These are phyloP conservation scores for Holtermannia corniformis DNA, from an alignment of 768 basidiomycete genomes.

Conservation along the genomic window DNA sequence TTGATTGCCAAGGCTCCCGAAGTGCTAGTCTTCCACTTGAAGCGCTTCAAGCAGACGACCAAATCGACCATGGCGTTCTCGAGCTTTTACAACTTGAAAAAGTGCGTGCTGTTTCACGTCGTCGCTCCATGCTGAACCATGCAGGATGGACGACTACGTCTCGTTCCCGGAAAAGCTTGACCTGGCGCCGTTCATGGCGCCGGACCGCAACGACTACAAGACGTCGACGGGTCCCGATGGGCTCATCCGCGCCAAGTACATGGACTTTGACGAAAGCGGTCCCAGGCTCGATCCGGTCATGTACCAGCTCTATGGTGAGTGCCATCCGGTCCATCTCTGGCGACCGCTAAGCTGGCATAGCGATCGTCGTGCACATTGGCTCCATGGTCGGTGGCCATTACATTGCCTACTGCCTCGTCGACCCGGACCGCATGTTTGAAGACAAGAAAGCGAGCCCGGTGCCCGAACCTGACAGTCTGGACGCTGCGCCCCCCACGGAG, in stretches of 20 bases:
- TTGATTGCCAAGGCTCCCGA: constrained; percentile 70
- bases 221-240: constrained; percentile 24
- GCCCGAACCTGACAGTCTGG: background rate
- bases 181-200: constrained; percentile 74
- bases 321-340: background rate
- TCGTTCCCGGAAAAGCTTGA: constrained; percentile 83
- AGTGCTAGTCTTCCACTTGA: constrained; percentile 81
- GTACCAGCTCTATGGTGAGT: constrained; percentile 38
- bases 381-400: constrained; percentile 75
- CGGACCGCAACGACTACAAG: constrained; percentile 45
- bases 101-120: constrained; percentile 21
- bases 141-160: constrained; percentile 78
- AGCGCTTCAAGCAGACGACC: constrained; percentile 80
- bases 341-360: constrained; percentile 10
- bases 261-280: constrained; percentile 36
- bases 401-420: constrained; percentile 56
- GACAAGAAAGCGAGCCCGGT: background rate
- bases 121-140: constrained; percentile 46
- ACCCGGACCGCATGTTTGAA: constrained; percentile 33
- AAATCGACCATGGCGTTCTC: constrained; percentile 44
- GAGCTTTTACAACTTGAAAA: constrained; percentile 38
- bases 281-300: constrained; percentile 30
- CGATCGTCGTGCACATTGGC: constrained; percentile 39
- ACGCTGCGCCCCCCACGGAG: background rate
- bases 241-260: constrained; percentile 23